A percentile compares a stretch with the other conserved stretches of the same genome.
These are phyloP conservation scores for Pseudonitzschia multistriata DNA, from an alignment of 108 stramenopile genomes.

Conservation along the genomic window DNA sequence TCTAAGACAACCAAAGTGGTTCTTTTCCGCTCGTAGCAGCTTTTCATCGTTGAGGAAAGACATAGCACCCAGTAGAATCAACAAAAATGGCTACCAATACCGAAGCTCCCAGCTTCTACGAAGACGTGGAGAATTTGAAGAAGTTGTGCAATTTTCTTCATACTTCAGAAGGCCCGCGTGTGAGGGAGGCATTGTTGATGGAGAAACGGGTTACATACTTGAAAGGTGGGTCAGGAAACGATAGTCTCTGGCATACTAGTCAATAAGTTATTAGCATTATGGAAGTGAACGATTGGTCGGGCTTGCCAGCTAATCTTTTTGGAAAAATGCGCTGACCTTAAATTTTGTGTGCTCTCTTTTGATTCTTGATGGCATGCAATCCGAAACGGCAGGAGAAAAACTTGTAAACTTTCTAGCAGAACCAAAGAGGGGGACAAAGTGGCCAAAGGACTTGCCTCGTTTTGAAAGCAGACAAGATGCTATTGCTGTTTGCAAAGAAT, in stretches of 20 bases:
- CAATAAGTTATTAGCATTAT: background rate
- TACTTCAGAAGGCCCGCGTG: slow-evolving; percentile 73
- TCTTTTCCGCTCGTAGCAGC: background rate
- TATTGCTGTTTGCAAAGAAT: slow-evolving; percentile 81
- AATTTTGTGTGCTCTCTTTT: background rate
- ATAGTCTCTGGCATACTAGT: too few species aligned
- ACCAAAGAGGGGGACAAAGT: slow-evolving; percentile 88
- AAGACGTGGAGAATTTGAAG: slow-evolving; percentile 75
- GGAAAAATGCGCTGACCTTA: background rate
- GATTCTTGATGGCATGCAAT: background rate
- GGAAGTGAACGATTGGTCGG: background rate
- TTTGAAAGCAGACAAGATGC: slow-evolving; percentile 82
- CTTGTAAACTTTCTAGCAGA: slow-evolving; percentile 91
- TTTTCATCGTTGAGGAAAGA: background rate
- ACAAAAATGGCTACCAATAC: slow-evolving; percentile 19
- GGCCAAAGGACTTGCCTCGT: slow-evolving; percentile 85
- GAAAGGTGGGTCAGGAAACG: slow-evolving; percentile 93
- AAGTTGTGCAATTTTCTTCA: slow-evolving; percentile 86
- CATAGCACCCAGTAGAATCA: slow-evolving; percentile 4
- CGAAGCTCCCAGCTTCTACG: slow-evolving; percentile 51
- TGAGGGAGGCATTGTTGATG: slow-evolving; percentile 89
- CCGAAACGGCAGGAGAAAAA: slow-evolving; percentile 86
- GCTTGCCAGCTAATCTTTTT: background rate
- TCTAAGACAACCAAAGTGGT: background rate
- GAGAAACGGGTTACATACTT: slow-evolving; percentile 97